These are phyloP conservation scores for Claviceps fusiformis DNA, from an alignment of 2,329 filamentous ascomycete genomes.

Conservation along the genomic window DNA sequence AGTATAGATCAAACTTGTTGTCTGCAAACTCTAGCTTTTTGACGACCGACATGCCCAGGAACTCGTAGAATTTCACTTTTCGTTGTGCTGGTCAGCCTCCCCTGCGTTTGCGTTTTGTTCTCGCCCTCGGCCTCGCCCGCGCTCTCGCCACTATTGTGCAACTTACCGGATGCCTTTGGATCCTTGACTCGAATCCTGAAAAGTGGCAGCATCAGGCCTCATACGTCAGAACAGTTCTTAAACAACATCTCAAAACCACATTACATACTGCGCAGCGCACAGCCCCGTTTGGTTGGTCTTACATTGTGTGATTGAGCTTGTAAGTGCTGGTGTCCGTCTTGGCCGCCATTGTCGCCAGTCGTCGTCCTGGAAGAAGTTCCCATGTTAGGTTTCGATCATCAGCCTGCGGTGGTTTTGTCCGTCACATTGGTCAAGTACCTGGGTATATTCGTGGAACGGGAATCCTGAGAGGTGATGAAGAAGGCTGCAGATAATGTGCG, in stretches of 20 bases:
- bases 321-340: conserved; percentile 65
- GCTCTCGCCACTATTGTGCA: too few species aligned
- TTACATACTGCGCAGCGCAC: not conserved
- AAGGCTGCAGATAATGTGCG: conserved; percentile 8
- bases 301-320: conserved; percentile 85
- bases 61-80: conserved; percentile 81
- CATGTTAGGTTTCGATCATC: not conserved
- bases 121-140: too few species aligned
- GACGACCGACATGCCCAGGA: conserved; percentile 75
- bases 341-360: conserved; percentile 38
- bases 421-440: not conserved
- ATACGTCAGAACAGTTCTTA: too few species aligned
- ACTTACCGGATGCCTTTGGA: conserved; percentile 60
- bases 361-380: conserved; percentile 1
- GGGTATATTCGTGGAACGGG: not conserved
- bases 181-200: conserved; percentile 85
- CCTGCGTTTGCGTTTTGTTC: not conserved
- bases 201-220: not conserved
- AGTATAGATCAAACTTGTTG: conserved; percentile 89
- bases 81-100: not conserved
- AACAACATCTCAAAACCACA: not conserved
- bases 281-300: conserved; percentile 12
- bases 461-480: conserved; percentile 5
- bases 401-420: not conserved
- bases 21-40: conserved; percentile 73